phyloP scores from a whole-genome alignment of 1,284 basidiomycete genomes.

The Ceratobasidium sp. region DNA sequence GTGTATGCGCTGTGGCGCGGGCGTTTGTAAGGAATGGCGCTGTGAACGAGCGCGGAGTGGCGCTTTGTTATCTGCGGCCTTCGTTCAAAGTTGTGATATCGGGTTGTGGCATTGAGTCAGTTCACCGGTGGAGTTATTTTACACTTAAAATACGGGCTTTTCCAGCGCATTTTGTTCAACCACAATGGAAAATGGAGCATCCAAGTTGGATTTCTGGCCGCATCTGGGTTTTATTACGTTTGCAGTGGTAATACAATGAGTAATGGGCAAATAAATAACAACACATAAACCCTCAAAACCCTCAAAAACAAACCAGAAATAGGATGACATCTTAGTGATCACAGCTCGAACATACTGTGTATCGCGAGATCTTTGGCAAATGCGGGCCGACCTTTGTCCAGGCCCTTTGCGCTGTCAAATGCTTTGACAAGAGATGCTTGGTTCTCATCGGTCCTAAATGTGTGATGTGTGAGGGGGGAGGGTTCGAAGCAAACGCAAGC shows the following conservation, averaged over 20 bases:
- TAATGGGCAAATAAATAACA: background rate
- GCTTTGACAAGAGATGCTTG: constrained; percentile 80
- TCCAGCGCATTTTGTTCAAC: too few species aligned
- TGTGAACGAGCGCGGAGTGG: too few species aligned
- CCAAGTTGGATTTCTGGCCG: too few species aligned
- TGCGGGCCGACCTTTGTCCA: constrained; percentile 75
- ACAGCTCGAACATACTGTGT: constrained; percentile 69
- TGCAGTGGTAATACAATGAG: background rate
- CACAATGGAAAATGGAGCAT: too few species aligned
- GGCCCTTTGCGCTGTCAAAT: constrained; percentile 75
- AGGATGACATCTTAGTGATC: background rate
- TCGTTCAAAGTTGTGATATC: too few species aligned
- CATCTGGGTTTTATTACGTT: too few species aligned
- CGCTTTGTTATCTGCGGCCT: too few species aligned
- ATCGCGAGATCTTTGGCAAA: constrained; percentile 80
- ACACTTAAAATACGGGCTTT: too few species aligned
- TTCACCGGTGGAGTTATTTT: too few species aligned
- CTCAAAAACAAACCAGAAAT: too few species aligned
- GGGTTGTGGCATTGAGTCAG: too few species aligned
- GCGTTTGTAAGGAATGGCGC: too few species aligned
- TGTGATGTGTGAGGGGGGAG: constrained; percentile 1
- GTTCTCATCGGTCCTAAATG: constrained; percentile 79
- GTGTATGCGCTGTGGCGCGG: background rate
- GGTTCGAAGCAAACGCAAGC: constrained; percentile 1
- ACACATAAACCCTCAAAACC: background rate